Evolutionary conservation across 768 basidiomycete genomes (phyloP).

Genomic region (Lyophyllum shimeji): DNA sequence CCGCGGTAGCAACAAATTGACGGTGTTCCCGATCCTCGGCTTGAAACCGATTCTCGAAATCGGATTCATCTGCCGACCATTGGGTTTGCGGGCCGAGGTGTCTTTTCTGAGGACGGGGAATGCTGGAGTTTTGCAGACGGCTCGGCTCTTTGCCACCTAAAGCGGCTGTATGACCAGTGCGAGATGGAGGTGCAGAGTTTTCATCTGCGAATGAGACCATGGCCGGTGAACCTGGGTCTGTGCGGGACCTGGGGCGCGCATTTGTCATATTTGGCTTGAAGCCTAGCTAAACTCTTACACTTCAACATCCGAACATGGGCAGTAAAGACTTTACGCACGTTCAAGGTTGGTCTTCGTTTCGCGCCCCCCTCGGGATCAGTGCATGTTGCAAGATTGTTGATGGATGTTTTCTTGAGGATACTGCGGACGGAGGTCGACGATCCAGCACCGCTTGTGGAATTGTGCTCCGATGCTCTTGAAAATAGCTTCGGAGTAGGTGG

Average conservation of each 20-base stretch:
- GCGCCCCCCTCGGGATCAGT: conserved; percentile 8
- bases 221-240: conserved; percentile 29
- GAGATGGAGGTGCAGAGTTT: neutral
- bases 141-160: neutral
- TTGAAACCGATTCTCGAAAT: conserved; percentile 42
- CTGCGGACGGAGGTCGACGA: conserved; percentile 31
- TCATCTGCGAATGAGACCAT: neutral
- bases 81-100: conserved; percentile 21
- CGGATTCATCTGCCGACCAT: conserved; percentile 38
- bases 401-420: conserved; percentile 20
- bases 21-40: conserved; percentile 35
- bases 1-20: conserved; percentile 43
- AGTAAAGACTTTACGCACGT: conserved; percentile 15
- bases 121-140: conserved; percentile 23
- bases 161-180: conserved; percentile 1
- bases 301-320: neutral
- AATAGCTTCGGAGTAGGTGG: conserved; percentile 32
- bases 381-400: neutral
- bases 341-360: conserved; percentile 17
- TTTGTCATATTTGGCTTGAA: conserved; percentile 7
- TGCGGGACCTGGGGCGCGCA: conserved; percentile 31
- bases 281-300: neutral
- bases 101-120: conserved; percentile 32
- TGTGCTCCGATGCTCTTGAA: conserved; percentile 5
- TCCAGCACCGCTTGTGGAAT: conserved; percentile 12